Evolutionary conservation across 164 flowering plant genomes (phyloP).

Genomic region (Vitis rupestris): DNA sequence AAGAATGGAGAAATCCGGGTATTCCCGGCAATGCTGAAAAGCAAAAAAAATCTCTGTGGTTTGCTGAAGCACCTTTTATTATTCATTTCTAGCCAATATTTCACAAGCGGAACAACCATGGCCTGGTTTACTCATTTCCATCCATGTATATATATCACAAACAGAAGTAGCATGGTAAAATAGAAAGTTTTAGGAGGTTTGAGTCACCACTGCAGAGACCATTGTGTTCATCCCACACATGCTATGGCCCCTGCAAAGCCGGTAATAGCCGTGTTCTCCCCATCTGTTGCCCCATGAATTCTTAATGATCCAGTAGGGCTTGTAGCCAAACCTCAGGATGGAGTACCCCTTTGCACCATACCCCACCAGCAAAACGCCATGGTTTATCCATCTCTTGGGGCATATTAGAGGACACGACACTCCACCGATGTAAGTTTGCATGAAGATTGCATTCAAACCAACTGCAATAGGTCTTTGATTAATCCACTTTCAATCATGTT

Average conservation of each 20-base stretch:
- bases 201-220: constrained; percentile 66
- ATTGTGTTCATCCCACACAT: constrained; percentile 76
- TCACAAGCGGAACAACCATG: too few species aligned
- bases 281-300: constrained; percentile 82
- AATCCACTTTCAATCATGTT: too few species aligned
- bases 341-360: constrained; percentile 70
- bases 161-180: neutral
- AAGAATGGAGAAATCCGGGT: too few species aligned
- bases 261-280: constrained; percentile 83
- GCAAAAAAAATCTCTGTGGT: too few species aligned
- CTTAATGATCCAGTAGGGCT: constrained; percentile 88
- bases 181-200: constrained; percentile 6
- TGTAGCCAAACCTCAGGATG: constrained; percentile 52
- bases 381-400: constrained; percentile 58
- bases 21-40: too few species aligned
- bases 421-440: constrained; percentile 92
- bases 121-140: too few species aligned
- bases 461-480: constrained; percentile 37
- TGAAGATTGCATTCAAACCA: constrained; percentile 78
- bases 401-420: constrained; percentile 87
- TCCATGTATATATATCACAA: too few species aligned
- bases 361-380: constrained; percentile 81
- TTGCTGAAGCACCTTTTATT: too few species aligned
- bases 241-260: constrained; percentile 58
- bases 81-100: too few species aligned